Percentiles rank a stretch among this genome's conserved stretches.
These are phyloP conservation scores for Boletus sp. DNA, from an alignment of 768 basidiomycete species.

Conservation along the genomic window DNA sequence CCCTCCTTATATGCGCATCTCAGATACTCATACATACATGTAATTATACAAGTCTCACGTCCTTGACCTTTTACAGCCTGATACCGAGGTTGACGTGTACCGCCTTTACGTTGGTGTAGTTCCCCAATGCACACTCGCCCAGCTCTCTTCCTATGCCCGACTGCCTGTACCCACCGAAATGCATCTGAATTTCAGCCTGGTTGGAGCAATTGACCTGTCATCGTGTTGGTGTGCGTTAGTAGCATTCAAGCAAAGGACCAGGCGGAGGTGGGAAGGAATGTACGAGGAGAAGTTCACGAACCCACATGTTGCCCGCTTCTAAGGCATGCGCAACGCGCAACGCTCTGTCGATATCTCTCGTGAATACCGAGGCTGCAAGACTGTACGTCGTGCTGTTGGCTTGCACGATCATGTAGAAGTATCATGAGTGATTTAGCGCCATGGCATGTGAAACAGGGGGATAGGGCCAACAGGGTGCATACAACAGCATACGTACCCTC, in stretches of 20 bases:
- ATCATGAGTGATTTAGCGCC: not conserved
- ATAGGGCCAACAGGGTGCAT: too few relatives aligned
- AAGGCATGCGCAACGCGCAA: slow-evolving; percentile 41
- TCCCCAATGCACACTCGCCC: slow-evolving; percentile 11
- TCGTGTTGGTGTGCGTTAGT: not conserved
- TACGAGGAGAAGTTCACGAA: slow-evolving; percentile 19
- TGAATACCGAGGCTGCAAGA: slow-evolving; percentile 10
- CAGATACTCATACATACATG: not conserved
- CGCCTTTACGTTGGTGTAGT: slow-evolving; percentile 11
- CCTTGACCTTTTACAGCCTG: not conserved
- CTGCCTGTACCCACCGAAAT: slow-evolving; percentile 12
- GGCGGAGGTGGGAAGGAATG: not conserved
- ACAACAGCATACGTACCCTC: not conserved
- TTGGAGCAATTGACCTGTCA: slow-evolving; percentile 5
- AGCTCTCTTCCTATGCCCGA: slow-evolving; percentile 9
- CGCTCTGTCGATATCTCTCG: slow-evolving; percentile 34
- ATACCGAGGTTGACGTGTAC: slow-evolving; percentile 9
- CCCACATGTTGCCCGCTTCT: slow-evolving; percentile 60
- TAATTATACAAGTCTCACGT: not conserved
- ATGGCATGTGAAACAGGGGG: not conserved
- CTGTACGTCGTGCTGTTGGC: slow-evolving; percentile 10
- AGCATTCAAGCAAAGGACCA: not conserved
- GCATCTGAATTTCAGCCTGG: slow-evolving; percentile 7
- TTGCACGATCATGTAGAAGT: slow-evolving; percentile 1
- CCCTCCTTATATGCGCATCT: too few relatives aligned